phyloP scores from a whole-genome alignment of 2,329 filamentous ascomycete genomes.

The Fusarium concolor region DNA sequence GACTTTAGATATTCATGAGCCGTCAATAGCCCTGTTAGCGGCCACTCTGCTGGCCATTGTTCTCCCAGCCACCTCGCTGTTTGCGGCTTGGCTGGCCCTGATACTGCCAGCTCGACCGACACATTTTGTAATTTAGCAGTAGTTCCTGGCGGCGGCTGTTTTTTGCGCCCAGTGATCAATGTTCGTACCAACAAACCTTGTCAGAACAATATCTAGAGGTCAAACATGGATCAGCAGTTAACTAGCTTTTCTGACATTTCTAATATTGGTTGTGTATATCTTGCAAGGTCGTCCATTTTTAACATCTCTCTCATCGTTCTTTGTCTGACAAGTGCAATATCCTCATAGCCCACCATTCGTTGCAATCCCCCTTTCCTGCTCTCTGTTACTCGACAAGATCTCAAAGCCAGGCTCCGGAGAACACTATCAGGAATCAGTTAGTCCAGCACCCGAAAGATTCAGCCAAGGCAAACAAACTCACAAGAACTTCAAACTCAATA shows the following conservation, averaged over 20 bases:
- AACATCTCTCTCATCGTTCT: too few species aligned
- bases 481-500: constrained; percentile 26
- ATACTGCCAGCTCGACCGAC: not conserved
- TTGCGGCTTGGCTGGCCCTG: not conserved
- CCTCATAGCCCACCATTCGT: not conserved
- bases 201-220: too few species aligned
- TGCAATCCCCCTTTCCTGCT: rapidly evolving
- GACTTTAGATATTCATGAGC: too few species aligned
- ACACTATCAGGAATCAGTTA: not conserved
- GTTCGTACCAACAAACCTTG: too few species aligned
- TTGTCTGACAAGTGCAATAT: not conserved
- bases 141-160: too few species aligned
- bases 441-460: rapidly evolving
- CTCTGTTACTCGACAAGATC: not conserved
- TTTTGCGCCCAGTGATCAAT: too few species aligned
- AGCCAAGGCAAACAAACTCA: not conserved
- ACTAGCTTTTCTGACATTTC: too few species aligned
- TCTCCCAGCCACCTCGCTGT: not conserved
- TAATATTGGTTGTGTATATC: too few species aligned
- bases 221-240: too few species aligned
- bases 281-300: too few species aligned
- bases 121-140: too few species aligned
- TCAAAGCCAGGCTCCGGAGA: constrained; percentile 18
- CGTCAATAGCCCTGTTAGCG: not conserved
- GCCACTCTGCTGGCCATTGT: not conserved